phyloP scores from a whole-genome alignment of 2,329 filamentous ascomycete genomes.

The Aphanocladium album region DNA sequence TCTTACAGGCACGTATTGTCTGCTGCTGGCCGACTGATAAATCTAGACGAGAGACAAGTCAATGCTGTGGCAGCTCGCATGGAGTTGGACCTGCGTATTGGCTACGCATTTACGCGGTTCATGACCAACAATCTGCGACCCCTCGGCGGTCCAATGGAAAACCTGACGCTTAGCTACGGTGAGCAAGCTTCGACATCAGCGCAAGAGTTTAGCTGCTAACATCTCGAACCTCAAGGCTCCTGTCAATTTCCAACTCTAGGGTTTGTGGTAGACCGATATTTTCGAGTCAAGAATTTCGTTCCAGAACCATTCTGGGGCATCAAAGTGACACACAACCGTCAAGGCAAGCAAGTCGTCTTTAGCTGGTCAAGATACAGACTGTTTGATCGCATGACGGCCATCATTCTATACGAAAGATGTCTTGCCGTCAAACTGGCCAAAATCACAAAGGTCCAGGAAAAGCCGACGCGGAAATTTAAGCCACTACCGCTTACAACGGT shows the following conservation, averaged over 20 bases:
- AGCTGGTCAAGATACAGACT: slow-evolving; percentile 76
- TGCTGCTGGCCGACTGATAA: slow-evolving; percentile 70
- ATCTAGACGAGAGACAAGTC: slow-evolving; percentile 79
- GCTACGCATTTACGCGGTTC: slow-evolving; percentile 86
- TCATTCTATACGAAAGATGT: slow-evolving; percentile 82
- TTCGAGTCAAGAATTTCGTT: slow-evolving; percentile 88
- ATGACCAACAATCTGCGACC: slow-evolving; percentile 72
- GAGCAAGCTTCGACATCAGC: slow-evolving; percentile 14
- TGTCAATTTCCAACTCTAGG: slow-evolving; percentile 96
- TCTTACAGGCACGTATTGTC: slow-evolving; percentile 69
- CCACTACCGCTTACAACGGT: slow-evolving; percentile 92
- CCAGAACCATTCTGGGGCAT: slow-evolving; percentile 92
- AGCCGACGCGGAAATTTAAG: slow-evolving; percentile 90
- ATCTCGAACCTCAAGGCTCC: slow-evolving; percentile 50
- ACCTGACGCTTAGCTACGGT: slow-evolving; percentile 77
- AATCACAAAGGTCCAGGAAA: slow-evolving; percentile 81
- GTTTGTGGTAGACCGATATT: slow-evolving; percentile 95
- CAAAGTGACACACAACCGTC: slow-evolving; percentile 72
- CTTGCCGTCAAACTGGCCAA: slow-evolving; percentile 69
- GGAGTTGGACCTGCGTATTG: slow-evolving; percentile 87
- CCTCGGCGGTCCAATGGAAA: slow-evolving; percentile 61
- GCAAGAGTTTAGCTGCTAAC: slow-evolving; percentile 9
- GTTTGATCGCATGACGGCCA: slow-evolving; percentile 79
- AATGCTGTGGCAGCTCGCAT: slow-evolving; percentile 84
- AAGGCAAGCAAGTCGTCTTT: slow-evolving; percentile 76